Percentiles rank a stretch among this genome's conserved stretches.
These are phyloP conservation scores for Paramecium biaurelia DNA, from an alignment of 73 alveolate genomes.

Conservation along the genomic window DNA sequence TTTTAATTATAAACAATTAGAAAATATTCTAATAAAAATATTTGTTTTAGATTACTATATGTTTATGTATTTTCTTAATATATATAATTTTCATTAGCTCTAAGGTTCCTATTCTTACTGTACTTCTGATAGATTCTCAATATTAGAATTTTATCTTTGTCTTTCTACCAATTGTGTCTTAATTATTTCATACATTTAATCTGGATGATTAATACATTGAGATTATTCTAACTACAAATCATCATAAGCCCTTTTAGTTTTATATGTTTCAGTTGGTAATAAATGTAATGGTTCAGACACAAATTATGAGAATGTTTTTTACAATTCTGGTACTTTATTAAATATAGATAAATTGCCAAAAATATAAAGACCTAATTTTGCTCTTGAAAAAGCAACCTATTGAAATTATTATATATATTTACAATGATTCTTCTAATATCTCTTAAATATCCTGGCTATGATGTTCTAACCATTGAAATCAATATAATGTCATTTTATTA, in stretches of 20 bases:
- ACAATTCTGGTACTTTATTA: slow-evolving; percentile 69
- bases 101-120: neutral
- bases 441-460: slow-evolving; percentile 73
- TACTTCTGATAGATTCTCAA: neutral
- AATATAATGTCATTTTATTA: slow-evolving; percentile 75
- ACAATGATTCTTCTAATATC: slow-evolving; percentile 81
- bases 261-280: neutral
- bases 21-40: neutral
- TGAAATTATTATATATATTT: neutral
- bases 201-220: slow-evolving; percentile 30
- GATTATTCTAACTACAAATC: neutral
- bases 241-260: neutral
- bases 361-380: slow-evolving; percentile 76
- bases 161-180: neutral
- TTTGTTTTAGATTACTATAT: neutral
- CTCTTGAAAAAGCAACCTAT: slow-evolving; percentile 73
- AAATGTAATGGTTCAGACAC: neutral
- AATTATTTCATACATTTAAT: neutral
- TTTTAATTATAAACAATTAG: neutral
- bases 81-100: neutral
- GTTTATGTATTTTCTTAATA: neutral
- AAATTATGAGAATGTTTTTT: slow-evolving; percentile 58
- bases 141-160: neutral
- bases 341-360: slow-evolving; percentile 74
- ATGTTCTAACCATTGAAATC: slow-evolving; percentile 76